A percentile compares a stretch with the other conserved stretches of the same genome.
Conservation (phyloP, 1,139 yeast genomes). For the Zygoascus sp. region DNA sequence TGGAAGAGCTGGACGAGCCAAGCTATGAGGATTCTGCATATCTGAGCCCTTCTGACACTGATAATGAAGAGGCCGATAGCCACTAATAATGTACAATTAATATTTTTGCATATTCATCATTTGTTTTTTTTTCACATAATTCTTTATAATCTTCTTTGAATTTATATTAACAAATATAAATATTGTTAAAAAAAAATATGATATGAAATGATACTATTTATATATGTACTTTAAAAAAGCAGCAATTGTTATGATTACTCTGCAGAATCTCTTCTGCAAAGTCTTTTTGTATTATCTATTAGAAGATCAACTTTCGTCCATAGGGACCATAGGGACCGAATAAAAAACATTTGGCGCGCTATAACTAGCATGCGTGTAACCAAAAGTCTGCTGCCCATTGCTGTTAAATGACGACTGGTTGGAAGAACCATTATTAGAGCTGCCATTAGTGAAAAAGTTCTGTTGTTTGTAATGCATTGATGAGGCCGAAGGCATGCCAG, state of each 20-base stretch:
- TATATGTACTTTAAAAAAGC: background rate
- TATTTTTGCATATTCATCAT: too few species aligned
- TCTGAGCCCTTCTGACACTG: slow-evolving; percentile 8
- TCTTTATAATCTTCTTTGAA: too few species aligned
- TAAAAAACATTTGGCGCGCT: slow-evolving; percentile 8
- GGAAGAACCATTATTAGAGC: background rate
- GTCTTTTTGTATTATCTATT: background rate
- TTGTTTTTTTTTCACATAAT: too few species aligned
- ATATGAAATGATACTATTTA: background rate
- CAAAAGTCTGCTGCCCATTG: background rate
- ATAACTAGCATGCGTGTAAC: slow-evolving; percentile 4
- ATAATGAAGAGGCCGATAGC: slow-evolving; percentile 2
- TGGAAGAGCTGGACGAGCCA: too few species aligned
- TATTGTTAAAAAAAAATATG: too few species aligned
- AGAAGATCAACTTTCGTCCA: background rate
- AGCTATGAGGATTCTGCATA: slow-evolving; percentile 2
- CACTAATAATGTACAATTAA: background rate
- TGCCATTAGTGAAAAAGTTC: background rate
- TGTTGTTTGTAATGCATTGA: slow-evolving; percentile 4
- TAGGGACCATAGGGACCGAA: slow-evolving; percentile 1
- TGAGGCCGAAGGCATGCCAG: background rate
- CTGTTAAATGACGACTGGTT: background rate
- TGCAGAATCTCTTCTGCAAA: too few species aligned
- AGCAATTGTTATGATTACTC: too few species aligned
- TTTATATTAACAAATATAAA: too few species aligned